A percentile compares a stretch with the other conserved stretches of the same genome.
These are phyloP conservation scores for Candida krabiensis DNA, from an alignment of 805 yeast species.

Conservation along the genomic window DNA sequence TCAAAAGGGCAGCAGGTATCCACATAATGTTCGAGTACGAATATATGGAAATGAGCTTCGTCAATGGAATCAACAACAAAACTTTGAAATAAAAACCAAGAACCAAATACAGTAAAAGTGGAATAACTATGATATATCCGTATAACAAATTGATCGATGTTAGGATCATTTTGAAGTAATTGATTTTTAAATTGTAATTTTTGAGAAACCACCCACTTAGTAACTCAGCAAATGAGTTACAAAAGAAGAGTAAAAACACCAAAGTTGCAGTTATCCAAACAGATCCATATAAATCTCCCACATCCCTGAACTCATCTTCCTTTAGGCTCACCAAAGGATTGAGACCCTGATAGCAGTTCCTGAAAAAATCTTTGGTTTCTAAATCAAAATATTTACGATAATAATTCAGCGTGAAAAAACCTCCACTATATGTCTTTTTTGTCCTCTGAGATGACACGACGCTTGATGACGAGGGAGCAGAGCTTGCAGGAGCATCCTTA, in stretches of 20 bases:
- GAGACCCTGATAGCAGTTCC: conserved; percentile 52
- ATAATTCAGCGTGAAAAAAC: conserved; percentile 55
- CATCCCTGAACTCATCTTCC: conserved; percentile 39
- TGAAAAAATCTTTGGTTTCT: conserved; percentile 59
- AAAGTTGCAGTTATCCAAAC: conserved; percentile 89
- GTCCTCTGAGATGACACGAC: conserved; percentile 2
- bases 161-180: conserved; percentile 63
- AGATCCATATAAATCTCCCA: conserved; percentile 81
- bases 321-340: conserved; percentile 48
- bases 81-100: conserved; percentile 57
- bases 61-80: conserved; percentile 44
- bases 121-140: conserved; percentile 72
- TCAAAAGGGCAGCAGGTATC: conserved; percentile 75
- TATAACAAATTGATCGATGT: conserved; percentile 70
- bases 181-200: conserved; percentile 39
- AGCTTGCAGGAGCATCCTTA: not conserved
- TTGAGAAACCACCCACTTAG: conserved; percentile 50
- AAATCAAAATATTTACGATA: conserved; percentile 70
- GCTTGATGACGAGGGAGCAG: not conserved
- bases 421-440: conserved; percentile 38
- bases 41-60: conserved; percentile 68
- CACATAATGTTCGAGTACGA: conserved; percentile 84
- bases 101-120: conserved; percentile 51
- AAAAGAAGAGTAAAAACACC: conserved; percentile 69
- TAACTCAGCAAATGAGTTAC: conserved; percentile 67